Conservation (phyloP, 140 eudicot species). For the Flaveria floridana region DNA sequence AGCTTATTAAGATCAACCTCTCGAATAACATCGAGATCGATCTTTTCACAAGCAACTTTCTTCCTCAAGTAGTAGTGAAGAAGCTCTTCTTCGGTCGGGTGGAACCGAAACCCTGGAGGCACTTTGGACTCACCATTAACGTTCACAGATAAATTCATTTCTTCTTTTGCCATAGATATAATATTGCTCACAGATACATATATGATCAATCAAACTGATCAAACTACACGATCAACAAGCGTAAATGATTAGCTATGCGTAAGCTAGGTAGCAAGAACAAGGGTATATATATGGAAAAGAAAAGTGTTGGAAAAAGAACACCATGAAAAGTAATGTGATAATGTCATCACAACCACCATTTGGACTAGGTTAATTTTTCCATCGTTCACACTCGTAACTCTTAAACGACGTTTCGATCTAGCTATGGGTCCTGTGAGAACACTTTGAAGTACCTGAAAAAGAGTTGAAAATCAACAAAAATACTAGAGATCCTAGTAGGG, state of each 20-base stretch:
- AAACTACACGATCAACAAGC: background rate
- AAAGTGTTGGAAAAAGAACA: constrained; percentile 24
- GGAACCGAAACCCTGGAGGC: constrained; percentile 54
- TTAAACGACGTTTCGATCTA: constrained; percentile 14
- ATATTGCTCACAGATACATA: background rate
- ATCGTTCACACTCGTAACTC: constrained; percentile 7
- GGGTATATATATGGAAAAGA: constrained; percentile 19
- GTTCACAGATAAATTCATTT: constrained; percentile 52
- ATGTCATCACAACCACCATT: constrained; percentile 32
- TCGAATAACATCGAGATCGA: constrained; percentile 48
- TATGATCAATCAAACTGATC: background rate
- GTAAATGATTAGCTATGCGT: constrained; percentile 14
- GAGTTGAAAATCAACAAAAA: constrained; percentile 3
- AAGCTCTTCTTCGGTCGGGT: constrained; percentile 54
- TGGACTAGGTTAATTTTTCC: constrained; percentile 22
- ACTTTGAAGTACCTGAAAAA: constrained; percentile 22
- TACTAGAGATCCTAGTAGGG: constrained; percentile 12
- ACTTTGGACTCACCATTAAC: constrained; percentile 62
- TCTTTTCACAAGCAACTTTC: constrained; percentile 36
- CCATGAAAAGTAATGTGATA: constrained; percentile 41
- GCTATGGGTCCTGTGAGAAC: constrained; percentile 12
- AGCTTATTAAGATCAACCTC: constrained; percentile 54
- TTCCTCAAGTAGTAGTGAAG: constrained; percentile 46
- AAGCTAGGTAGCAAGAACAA: constrained; percentile 22
- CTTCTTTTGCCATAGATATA: constrained; percentile 26